These are phyloP conservation scores for Monilinia fructicola DNA, from an alignment of 2,329 filamentous ascomycete species.

Conservation along the genomic window DNA sequence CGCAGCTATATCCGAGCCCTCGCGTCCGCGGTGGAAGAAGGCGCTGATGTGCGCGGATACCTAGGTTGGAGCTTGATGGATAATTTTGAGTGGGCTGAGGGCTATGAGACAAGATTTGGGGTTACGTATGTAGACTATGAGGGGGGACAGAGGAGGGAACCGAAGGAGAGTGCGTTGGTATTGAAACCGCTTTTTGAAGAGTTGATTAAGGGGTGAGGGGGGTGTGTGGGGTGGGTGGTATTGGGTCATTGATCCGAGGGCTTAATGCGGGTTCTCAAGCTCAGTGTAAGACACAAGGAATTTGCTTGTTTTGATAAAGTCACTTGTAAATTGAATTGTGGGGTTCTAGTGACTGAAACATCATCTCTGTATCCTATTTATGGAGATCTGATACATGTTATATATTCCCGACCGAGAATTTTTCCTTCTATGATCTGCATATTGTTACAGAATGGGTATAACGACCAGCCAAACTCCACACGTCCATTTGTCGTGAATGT, in stretches of 20 bases:
- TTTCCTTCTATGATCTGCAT: slow-evolving; percentile 3
- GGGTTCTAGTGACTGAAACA: background rate
- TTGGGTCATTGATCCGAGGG: background rate
- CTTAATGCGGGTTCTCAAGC: background rate
- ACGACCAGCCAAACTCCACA: slow-evolving; percentile 12
- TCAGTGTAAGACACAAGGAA: background rate
- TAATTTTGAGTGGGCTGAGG: slow-evolving; percentile 61
- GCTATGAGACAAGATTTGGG: slow-evolving; percentile 82
- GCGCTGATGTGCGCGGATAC: slow-evolving; percentile 77
- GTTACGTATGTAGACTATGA: slow-evolving; percentile 82
- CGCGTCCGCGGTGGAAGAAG: slow-evolving; percentile 71
- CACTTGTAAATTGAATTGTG: background rate
- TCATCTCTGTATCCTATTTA: background rate
- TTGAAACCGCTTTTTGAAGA: slow-evolving; percentile 70
- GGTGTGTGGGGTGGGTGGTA: background rate
- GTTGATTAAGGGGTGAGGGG: slow-evolving; percentile 57
- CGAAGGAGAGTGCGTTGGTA: slow-evolving; percentile 79
- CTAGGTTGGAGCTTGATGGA: slow-evolving; percentile 88
- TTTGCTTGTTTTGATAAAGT: background rate
- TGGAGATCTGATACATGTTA: background rate
- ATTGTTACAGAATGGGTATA: slow-evolving; percentile 19
- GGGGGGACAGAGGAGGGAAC: slow-evolving; percentile 73
- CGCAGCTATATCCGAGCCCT: slow-evolving; percentile 73
- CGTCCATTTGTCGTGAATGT: background rate
- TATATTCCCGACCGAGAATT: background rate